phyloP scores from a whole-genome alignment of 1,284 basidiomycete species.

The Flammula alnicola region DNA sequence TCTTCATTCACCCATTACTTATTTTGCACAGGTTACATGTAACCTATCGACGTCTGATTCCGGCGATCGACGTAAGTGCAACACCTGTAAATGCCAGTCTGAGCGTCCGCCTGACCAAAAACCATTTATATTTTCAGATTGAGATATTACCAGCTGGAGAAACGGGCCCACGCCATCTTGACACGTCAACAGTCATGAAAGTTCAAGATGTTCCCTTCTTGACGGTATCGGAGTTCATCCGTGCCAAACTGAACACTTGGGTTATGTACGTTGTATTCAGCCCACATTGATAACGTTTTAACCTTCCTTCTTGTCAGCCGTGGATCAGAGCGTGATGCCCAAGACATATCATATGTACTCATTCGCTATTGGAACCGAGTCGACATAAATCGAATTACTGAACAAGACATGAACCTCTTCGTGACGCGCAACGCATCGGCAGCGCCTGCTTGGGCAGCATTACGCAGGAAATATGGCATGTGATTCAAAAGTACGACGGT shows the following conservation, averaged over 20 bases:
- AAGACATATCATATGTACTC: conserved; percentile 70
- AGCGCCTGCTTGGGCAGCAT: conserved; percentile 67
- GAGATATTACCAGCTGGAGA: conserved; percentile 82
- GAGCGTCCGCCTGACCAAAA: conserved; percentile 12
- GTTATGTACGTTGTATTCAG: conserved; percentile 57
- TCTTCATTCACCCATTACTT: conserved; percentile 2
- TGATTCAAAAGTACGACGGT: conserved; percentile 23
- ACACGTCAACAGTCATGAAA: conserved; percentile 64
- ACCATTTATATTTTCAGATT: conserved; percentile 51
- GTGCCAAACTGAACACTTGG: conserved; percentile 80
- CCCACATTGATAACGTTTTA: conserved; percentile 20
- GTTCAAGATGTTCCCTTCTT: conserved; percentile 75
- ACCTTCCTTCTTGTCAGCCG: conserved; percentile 48
- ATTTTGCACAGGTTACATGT: conserved; percentile 50
- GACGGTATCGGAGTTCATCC: conserved; percentile 77
- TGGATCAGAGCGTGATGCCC: conserved; percentile 67
- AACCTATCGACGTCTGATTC: conserved; percentile 55
- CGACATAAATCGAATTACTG: conserved; percentile 80
- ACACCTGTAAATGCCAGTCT: conserved; percentile 6
- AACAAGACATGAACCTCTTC: conserved; percentile 79
- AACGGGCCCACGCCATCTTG: conserved; percentile 73
- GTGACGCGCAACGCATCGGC: conserved; percentile 57
- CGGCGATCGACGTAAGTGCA: conserved; percentile 41
- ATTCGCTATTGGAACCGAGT: conserved; percentile 75
- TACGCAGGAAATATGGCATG: conserved; percentile 73